phyloP scores from a whole-genome alignment of 1,284 basidiomycete genomes.

The Mycena sp. region DNA sequence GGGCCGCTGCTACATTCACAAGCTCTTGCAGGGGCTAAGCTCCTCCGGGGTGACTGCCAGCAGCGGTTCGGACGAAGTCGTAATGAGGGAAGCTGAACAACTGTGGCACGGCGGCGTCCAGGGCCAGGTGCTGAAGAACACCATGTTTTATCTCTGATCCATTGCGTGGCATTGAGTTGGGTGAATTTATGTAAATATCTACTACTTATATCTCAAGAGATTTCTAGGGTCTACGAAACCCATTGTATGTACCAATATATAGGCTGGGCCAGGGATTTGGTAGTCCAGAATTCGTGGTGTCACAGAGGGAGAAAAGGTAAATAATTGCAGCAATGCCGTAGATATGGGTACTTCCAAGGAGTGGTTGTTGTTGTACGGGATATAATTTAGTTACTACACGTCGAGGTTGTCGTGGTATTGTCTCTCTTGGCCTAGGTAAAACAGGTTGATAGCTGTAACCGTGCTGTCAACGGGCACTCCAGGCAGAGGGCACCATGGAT shows the following conservation, averaged over 20 bases:
- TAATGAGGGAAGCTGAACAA: constrained; percentile 58
- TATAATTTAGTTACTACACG: too few relatives aligned
- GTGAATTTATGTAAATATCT: too few relatives aligned
- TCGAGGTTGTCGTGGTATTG: not conserved
- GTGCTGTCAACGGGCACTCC: not conserved
- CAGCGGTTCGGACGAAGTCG: constrained; percentile 54
- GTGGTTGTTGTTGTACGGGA: too few relatives aligned
- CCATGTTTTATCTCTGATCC: constrained; percentile 78
- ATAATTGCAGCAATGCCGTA: too few relatives aligned
- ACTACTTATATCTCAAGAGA: too few relatives aligned
- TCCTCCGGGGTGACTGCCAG: constrained; percentile 38
- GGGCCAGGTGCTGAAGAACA: constrained; percentile 58
- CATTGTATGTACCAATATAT: too few relatives aligned
- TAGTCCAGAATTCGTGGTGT: too few relatives aligned
- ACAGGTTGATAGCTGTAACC: constrained; percentile 8
- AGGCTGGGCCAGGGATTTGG: too few relatives aligned
- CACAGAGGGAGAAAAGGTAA: too few relatives aligned
- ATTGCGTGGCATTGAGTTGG: not conserved
- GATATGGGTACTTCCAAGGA: not conserved
- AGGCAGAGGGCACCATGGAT: constrained; percentile 21
- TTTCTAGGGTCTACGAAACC: too few relatives aligned
- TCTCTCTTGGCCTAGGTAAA: not conserved
- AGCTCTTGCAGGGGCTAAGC: constrained; percentile 66
- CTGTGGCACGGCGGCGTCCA: constrained; percentile 69
- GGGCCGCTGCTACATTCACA: constrained; percentile 78